Percentiles rank a stretch among this genome's conserved stretches.
Evolutionary conservation across 495 filamentous ascomycete genomes (phyloP).

Genomic region (Annulohypoxylon nitens): DNA sequence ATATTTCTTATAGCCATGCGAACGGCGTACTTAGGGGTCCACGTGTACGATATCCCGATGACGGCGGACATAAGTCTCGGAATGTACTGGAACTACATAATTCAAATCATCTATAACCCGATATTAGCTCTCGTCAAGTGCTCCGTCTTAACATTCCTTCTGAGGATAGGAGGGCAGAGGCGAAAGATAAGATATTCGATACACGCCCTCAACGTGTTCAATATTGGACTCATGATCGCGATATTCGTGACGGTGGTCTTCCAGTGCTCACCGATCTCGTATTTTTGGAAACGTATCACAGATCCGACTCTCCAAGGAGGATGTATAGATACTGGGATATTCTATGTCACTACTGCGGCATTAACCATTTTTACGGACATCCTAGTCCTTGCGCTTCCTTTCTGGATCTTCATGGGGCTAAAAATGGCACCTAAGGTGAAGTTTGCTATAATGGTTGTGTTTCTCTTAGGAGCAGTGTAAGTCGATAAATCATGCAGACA

Average conservation of each 20-base stretch:
- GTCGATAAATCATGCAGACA: conserved; percentile 11
- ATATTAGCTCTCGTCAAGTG: conserved; percentile 71
- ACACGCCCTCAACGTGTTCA: conserved; percentile 64
- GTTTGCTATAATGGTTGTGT: conserved; percentile 63
- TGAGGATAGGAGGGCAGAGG: conserved; percentile 62
- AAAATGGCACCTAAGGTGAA: conserved; percentile 63
- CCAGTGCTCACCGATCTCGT: conserved; percentile 66
- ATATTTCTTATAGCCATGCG: conserved; percentile 60
- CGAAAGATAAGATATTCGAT: conserved; percentile 60
- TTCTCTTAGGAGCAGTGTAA: conserved; percentile 65
- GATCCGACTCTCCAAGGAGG: conserved; percentile 56
- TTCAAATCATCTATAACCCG: conserved; percentile 74
- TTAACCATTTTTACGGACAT: conserved; percentile 67
- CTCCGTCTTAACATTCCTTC: conserved; percentile 70
- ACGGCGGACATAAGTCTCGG: conserved; percentile 56
- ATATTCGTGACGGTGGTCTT: conserved; percentile 70
- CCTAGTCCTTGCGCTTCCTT: conserved; percentile 61
- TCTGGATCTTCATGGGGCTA: conserved; percentile 62
- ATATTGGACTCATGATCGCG: conserved; percentile 65
- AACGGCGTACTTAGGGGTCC: conserved; percentile 65
- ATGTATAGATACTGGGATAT: conserved; percentile 63
- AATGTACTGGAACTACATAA: conserved; percentile 64
- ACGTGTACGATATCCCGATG: conserved; percentile 59
- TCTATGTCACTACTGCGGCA: conserved; percentile 61
- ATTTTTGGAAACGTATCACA: conserved; percentile 58